These are phyloP conservation scores for Penicillium macrosclerotiorum DNA, from an alignment of 495 filamentous ascomycete species.

Conservation along the genomic window DNA sequence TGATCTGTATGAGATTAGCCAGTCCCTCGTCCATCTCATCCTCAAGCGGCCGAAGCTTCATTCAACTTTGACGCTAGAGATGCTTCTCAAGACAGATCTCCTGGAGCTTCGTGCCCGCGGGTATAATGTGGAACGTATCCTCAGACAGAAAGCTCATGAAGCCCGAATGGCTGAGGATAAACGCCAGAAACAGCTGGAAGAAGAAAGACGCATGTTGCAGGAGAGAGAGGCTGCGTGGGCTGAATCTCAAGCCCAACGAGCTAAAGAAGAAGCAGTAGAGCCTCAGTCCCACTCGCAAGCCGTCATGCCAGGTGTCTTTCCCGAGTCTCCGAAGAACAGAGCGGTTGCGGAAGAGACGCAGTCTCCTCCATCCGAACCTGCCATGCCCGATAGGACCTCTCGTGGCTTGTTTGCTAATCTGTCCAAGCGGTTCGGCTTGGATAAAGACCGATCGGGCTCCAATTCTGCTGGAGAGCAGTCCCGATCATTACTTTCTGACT, in stretches of 20 bases:
- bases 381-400: constrained; percentile 34
- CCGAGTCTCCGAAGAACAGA: constrained; percentile 54
- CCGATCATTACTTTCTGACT: constrained; percentile 20
- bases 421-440: constrained; percentile 63
- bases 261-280: constrained; percentile 28
- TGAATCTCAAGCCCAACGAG: constrained; percentile 32
- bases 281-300: constrained; percentile 30
- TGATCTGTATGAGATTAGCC: constrained; percentile 86
- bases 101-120: constrained; percentile 74
- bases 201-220: constrained; percentile 63
- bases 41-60: constrained; percentile 81
- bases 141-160: constrained; percentile 80
- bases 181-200: constrained; percentile 71
- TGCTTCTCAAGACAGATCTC: constrained; percentile 78
- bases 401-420: constrained; percentile 64
- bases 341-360: constrained; percentile 18
- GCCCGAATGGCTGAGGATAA: constrained; percentile 80
- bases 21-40: constrained; percentile 74
- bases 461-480: constrained; percentile 24
- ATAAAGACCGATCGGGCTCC: constrained; percentile 34
- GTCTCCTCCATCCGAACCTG: constrained; percentile 16
- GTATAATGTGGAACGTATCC: constrained; percentile 92
- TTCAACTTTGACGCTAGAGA: constrained; percentile 81
- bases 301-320: constrained; percentile 69
- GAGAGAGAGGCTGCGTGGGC: constrained; percentile 59